Percentiles rank a stretch among this genome's conserved stretches.
These are phyloP conservation scores for Dictyostelium brefeldianum DNA, from an alignment of 78 protist genomes.

Conservation along the genomic window DNA sequence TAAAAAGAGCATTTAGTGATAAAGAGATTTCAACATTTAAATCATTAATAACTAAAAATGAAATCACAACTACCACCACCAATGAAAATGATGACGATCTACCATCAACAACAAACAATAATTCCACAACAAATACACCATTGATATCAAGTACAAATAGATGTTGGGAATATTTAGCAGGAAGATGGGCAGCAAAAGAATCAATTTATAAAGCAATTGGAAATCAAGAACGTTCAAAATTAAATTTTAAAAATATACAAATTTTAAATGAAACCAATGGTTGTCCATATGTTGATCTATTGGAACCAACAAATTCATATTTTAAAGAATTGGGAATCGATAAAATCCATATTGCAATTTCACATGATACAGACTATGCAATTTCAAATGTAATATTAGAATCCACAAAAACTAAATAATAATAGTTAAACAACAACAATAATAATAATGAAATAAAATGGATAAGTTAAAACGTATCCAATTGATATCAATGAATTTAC, in stretches of 20 bases:
- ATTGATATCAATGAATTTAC: no score
- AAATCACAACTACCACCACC: neutral
- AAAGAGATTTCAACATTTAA: constrained; percentile 26
- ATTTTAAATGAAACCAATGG: constrained; percentile 34
- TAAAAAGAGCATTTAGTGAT: constrained; percentile 67
- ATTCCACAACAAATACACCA: no score
- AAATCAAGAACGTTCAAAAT: constrained; percentile 20
- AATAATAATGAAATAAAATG: no score
- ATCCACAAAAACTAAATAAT: neutral
- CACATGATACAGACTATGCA: constrained; percentile 68
- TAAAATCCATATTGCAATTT: constrained; percentile 54
- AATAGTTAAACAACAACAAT: no score
- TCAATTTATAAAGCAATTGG: constrained; percentile 70
- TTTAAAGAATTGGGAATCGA: constrained; percentile 25
- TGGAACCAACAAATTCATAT: neutral
- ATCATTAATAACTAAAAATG: neutral
- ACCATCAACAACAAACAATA: neutral
- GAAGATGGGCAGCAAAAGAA: constrained; percentile 82
- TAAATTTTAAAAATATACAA: constrained; percentile 59
- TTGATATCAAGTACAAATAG: neutral
- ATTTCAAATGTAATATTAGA: constrained; percentile 71
- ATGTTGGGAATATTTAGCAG: constrained; percentile 50
- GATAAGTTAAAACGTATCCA: no score
- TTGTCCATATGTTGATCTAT: constrained; percentile 31
- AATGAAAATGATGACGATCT: neutral